Percentiles rank a stretch among this genome's conserved stretches.
These are phyloP conservation scores for Serpula lacrymans DNA, from an alignment of 768 basidiomycete species.

Conservation along the genomic window DNA sequence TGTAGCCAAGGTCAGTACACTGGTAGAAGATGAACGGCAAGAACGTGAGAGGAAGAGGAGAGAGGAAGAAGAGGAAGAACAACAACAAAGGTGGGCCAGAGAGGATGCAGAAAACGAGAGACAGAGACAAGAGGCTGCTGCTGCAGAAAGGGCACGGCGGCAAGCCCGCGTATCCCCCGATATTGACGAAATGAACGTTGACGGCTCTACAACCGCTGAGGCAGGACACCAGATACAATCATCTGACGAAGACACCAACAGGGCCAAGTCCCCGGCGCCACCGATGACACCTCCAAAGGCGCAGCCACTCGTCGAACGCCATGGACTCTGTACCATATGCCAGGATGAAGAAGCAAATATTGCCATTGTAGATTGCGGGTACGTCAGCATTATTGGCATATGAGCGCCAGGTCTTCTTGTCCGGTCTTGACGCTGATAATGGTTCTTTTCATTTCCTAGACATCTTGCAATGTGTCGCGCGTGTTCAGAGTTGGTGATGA, in stretches of 20 bases:
- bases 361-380: conserved; percentile 94
- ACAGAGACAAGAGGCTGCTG: conserved; percentile 19
- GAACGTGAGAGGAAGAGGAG: conserved; percentile 48
- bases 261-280: conserved; percentile 6
- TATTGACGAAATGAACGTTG: conserved; percentile 2
- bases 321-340: conserved; percentile 86
- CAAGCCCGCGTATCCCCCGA: conserved; percentile 6
- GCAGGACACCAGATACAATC: conserved; percentile 1
- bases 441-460: conserved; percentile 33
- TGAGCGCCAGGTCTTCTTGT: not conserved
- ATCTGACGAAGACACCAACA: not conserved
- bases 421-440: conserved; percentile 3
- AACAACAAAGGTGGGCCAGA: conserved; percentile 40
- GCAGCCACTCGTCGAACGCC: conserved; percentile 44
- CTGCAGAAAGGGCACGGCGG: conserved; percentile 13
- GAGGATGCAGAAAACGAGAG: conserved; percentile 26
- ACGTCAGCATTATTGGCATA: conserved; percentile 28
- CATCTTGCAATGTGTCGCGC: conserved; percentile 76
- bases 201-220: too few species aligned
- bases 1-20: conserved; percentile 61
- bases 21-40: conserved; percentile 62
- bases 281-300: conserved; percentile 10
- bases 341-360: conserved; percentile 95
- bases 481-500: conserved; percentile 79
- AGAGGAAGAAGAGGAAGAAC: conserved; percentile 37